Evolutionary conservation across 352 stramenopile species (phyloP).

Genomic region (Thalassiosira gravida): DNA sequence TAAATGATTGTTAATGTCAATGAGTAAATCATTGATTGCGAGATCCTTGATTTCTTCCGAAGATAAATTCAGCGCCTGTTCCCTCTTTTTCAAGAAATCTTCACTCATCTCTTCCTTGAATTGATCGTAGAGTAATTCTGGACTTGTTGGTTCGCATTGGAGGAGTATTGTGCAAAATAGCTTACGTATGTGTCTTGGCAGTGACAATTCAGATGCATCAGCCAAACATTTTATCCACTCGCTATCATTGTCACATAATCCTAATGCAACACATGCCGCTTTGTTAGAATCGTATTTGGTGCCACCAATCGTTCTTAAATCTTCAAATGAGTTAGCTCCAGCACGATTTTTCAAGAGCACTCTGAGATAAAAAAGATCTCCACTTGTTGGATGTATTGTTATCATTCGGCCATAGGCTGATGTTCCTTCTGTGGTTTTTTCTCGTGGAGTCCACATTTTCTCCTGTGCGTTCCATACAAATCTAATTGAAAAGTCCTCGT

Average conservation of each 20-base stretch:
- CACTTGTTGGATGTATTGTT: not conserved
- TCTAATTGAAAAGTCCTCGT: not conserved
- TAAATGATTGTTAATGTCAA: not conserved
- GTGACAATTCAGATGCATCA: not conserved
- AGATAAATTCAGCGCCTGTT: not conserved
- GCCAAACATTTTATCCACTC: not conserved
- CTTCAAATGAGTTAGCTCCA: constrained; percentile 7
- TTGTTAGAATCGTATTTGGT: not conserved
- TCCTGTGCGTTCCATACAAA: not conserved
- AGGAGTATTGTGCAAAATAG: constrained; percentile 7
- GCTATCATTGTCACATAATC: not conserved
- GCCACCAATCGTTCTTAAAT: constrained; percentile 3
- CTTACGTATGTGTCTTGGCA: not conserved
- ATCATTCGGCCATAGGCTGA: not conserved
- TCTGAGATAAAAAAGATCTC: constrained; percentile 7
- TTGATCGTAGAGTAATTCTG: not conserved
- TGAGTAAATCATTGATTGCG: not conserved
- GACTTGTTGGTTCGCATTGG: not conserved
- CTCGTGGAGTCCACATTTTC: not conserved
- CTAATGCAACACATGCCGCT: not conserved
- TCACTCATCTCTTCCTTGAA: not conserved
- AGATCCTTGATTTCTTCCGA: not conserved
- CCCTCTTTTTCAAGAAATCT: not conserved
- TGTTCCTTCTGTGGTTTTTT: not conserved
- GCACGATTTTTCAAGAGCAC: constrained; percentile 2